Evolutionary conservation across 306 rosid species (phyloP).

Genomic region (Casuarina equisetifolia): DNA sequence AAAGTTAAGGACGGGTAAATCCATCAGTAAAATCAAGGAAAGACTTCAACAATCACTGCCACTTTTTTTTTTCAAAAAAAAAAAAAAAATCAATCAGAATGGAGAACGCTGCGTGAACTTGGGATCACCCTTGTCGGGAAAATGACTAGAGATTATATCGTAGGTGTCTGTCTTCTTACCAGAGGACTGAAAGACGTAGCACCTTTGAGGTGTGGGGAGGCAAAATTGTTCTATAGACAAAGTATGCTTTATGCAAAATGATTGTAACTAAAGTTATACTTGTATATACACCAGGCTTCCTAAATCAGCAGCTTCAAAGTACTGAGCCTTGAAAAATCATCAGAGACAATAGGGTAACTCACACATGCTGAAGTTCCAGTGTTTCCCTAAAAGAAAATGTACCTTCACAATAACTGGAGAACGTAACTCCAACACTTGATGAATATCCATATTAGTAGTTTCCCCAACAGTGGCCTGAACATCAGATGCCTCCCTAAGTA

Average conservation of each 20-base stretch:
- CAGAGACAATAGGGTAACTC: constrained; percentile 10
- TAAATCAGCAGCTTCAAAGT: constrained; percentile 2
- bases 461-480: constrained; percentile 83
- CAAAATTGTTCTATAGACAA: background rate
- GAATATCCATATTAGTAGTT: constrained; percentile 79
- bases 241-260: background rate
- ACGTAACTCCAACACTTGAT: constrained; percentile 86
- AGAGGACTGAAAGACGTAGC: background rate
- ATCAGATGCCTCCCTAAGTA: constrained; percentile 93
- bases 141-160: background rate
- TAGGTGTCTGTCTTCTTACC: background rate
- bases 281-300: background rate
- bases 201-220: background rate
- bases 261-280: background rate
- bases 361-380: constrained; percentile 13
- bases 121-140: background rate
- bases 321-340: background rate
- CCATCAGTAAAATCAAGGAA: background rate
- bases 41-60: background rate
- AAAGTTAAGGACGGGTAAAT: background rate
- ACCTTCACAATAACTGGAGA: constrained; percentile 93
- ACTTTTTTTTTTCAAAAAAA: too few relatives aligned
- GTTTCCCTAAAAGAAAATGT: constrained; percentile 5
- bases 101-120: background rate
- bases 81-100: background rate